Base-by-base conservation (phyloP, 2,329 filamentous ascomycete species). In the Fonsecaea pedrosoi region DNA sequence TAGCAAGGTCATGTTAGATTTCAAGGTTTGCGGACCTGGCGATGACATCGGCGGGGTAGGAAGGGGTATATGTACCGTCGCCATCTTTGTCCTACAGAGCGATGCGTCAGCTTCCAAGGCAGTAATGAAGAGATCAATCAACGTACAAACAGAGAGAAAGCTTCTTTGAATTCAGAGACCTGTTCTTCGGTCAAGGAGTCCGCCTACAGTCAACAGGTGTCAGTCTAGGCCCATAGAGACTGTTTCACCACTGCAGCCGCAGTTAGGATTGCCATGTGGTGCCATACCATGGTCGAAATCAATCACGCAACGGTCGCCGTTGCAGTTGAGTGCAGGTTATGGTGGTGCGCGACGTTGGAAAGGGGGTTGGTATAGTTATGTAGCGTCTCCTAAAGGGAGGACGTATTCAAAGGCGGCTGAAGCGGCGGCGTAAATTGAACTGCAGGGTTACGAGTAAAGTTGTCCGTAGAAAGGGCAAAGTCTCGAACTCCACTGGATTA, bases 111-210 rank as follows among this genome's bases (percentile, higher is more conserved):
- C 63, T 64, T 58, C 48, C 37, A 62, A 53, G n/a, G 34, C 38
- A 21, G 34, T 45, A 18, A 40, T 25, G 34, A 30, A 10, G 5
- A 21, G 9, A n/a, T 42, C 25, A 53, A 48, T 48, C 40, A 63
- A 89, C 95, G 90, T 90, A 99, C 95, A 83, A 99, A 99, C 74
- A 99, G 92, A 81, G 95, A 99, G 85, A 99, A 99, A 64, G 95
- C 95, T 86, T 99, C 95, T 91, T 98, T 99, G 87, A 98, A 99
- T 86, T 99, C 95, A 80, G 95, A 98, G 81, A 99, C 95, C 88
- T 99, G 95, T 86, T 99, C 95, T 87, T 99, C 95, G 76, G 95
- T 98, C 79, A 99, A 90, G 82, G 94, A 94, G 82, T 99, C 95
- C 81, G 94, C 94, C 94, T 98, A 80, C 21, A 54, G 15, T 15